phyloP scores from a whole-genome alignment of 2,329 filamentous ascomycete species.

The Colletotrichum orbiculare region DNA sequence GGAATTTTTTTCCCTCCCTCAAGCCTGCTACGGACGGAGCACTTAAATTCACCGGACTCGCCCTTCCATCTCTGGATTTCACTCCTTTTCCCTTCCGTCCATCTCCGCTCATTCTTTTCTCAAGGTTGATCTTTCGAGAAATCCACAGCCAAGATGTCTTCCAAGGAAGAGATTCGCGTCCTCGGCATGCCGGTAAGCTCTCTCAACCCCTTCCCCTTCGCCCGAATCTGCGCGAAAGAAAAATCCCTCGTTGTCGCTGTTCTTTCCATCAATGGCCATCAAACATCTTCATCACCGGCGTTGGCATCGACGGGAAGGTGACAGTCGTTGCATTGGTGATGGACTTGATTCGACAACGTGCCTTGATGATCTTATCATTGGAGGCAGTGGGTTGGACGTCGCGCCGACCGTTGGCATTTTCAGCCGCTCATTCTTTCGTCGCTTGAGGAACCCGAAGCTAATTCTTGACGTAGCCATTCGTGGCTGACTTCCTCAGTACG shows the following conservation, averaged over 20 bases:
- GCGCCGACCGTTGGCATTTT: neutral
- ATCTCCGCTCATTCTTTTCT: slow-evolving; percentile 73
- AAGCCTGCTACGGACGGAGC: slow-evolving; percentile 56
- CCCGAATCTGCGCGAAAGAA: slow-evolving; percentile 40
- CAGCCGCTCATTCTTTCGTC: neutral
- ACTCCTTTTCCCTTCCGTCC: slow-evolving; percentile 50
- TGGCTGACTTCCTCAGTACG: slow-evolving; percentile 99
- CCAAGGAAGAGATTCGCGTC: slow-evolving; percentile 62
- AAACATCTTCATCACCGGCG: slow-evolving; percentile 15
- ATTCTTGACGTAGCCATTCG: slow-evolving; percentile 77
- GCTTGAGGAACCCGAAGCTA: slow-evolving; percentile 41
- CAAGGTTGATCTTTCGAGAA: slow-evolving; percentile 55
- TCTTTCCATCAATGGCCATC: slow-evolving; percentile 35
- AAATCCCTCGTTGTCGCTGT: slow-evolving; percentile 42
- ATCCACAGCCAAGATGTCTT: slow-evolving; percentile 63
- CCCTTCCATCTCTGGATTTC: slow-evolving; percentile 55
- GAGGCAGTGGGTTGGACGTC: neutral
- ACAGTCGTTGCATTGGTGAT: too few species aligned
- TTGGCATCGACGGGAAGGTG: slow-evolving; percentile 5
- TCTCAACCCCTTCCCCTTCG: slow-evolving; percentile 29
- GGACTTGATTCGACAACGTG: slow-evolving; percentile 10
- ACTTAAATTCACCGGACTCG: slow-evolving; percentile 37
- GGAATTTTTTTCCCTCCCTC: slow-evolving; percentile 63
- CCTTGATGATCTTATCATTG: slow-evolving; percentile 15
- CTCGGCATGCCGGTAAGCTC: slow-evolving; percentile 75